Base-by-base conservation (phyloP, 768 basidiomycete genomes). In the Rhizopogon vesiculosus region DNA sequence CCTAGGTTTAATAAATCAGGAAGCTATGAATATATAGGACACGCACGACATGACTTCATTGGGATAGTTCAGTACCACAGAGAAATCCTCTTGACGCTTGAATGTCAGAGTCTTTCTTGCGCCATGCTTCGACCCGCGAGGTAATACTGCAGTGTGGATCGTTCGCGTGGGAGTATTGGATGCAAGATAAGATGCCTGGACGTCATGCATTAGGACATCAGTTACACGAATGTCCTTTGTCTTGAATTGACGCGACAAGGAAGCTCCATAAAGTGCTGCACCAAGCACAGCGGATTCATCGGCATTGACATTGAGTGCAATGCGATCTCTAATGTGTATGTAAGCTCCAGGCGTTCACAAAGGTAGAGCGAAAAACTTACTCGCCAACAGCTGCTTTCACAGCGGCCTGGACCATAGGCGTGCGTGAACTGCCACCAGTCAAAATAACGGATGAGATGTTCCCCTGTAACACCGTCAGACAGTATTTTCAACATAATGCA, bases 281-380 rank as follows among this genome's bases (percentile, higher is more conserved):
- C 89, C 93, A 43, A 99, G 81, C 18, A 98, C 96, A 25, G 89
- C 91, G 0, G 93, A 91, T 73, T 99, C 97, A 67, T 98, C 97
- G 0, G 96, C 88, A 68, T 99, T 98, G 58, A 99, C 91, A 62
- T 98, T 98, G 65, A 87, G 78, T 5, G 96, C 92, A 55, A 98
- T 88, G 71, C 91, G 92, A 51, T 86, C 82, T 45, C 86, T 89
- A 51, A 52, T 15, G 15, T 56, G 45, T 19, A 44, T 19, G 46
- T 56, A 50, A 55, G 58, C 13, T 4, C 9, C 25, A 19, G 16
- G 1, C 43, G 3, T 28, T 44, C 33, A 2, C n/a, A 18, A 38
- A 44, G 40, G 16, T 28, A 38, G 19, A 9, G 7, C 18, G 31
- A 10, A 6, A 4, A 15, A 79, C 88, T 58, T 69, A 87, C 82